Conservation (phyloP, 2,329 filamentous ascomycete genomes). For the Alternaria sp. region DNA sequence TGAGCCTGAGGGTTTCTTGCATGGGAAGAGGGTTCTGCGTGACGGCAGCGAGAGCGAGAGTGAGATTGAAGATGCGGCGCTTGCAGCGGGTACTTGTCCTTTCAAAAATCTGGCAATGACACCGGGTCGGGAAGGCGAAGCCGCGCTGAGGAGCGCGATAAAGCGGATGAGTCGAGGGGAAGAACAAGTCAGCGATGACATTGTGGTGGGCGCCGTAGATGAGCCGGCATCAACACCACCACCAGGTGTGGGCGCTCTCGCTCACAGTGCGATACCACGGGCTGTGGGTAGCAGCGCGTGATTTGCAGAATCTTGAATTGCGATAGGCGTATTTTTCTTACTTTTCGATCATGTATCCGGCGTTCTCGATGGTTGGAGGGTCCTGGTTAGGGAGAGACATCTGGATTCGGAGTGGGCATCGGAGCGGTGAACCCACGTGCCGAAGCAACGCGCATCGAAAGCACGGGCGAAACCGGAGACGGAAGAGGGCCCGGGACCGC, state of each 20-base stretch:
- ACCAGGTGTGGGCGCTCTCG: constrained; percentile 9
- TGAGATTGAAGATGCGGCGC: constrained; percentile 38
- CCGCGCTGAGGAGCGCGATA: constrained; percentile 13
- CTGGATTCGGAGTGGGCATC: constrained; percentile 4
- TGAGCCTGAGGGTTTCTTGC: constrained; percentile 49
- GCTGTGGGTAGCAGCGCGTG: constrained; percentile 26
- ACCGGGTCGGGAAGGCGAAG: constrained; percentile 4
- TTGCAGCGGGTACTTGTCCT: constrained; percentile 37
- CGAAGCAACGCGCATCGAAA: constrained; percentile 3
- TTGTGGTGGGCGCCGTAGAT: constrained; percentile 20
- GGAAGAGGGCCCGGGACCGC: constrained; percentile 13
- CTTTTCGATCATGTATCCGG: not conserved
- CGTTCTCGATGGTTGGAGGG: not conserved
- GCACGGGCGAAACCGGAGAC: constrained; percentile 17
- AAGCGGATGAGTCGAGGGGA: constrained; percentile 20
- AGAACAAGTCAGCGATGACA: not conserved
- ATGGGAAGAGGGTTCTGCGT: constrained; percentile 46
- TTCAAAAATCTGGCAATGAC: constrained; percentile 40
- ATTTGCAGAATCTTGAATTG: not conserved
- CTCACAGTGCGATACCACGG: constrained; percentile 24
- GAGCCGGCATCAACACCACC: constrained; percentile 21
- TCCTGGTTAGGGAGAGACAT: not conserved
- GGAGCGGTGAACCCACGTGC: constrained; percentile 9
- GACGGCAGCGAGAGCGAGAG: constrained; percentile 42
- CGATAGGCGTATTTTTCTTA: not conserved